Evolutionary conservation across 2,329 filamentous ascomycete species (phyloP).

Genomic region (Chaetothyriales sp.): DNA sequence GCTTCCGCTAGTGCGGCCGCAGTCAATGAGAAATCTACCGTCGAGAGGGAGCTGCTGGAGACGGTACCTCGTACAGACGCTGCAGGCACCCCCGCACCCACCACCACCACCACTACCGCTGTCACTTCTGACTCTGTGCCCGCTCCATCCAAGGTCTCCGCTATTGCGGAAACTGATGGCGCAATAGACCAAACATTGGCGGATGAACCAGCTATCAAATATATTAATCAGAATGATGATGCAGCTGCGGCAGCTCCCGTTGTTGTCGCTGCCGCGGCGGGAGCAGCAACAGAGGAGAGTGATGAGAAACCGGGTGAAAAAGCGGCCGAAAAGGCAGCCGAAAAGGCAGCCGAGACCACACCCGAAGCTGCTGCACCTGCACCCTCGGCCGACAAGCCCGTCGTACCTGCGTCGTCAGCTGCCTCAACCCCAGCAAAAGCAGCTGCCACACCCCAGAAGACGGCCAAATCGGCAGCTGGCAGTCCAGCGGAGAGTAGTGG

Average conservation of each 20-base stretch:
- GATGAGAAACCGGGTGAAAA: too few species aligned
- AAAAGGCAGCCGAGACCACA: not conserved
- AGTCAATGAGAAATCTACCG: conserved; percentile 59
- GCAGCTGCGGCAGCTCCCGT: conserved; percentile 2
- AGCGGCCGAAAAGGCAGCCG: too few species aligned
- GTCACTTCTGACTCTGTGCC: conserved; percentile 20
- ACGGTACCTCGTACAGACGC: conserved; percentile 26
- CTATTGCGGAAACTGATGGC: conserved; percentile 10
- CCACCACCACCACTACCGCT: conserved; percentile 28
- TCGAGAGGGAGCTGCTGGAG: conserved; percentile 61
- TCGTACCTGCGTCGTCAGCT: conserved; percentile 9
- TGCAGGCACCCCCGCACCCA: conserved; percentile 28
- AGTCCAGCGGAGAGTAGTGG: conserved; percentile 18
- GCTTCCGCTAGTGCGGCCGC: conserved; percentile 55
- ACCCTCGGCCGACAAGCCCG: not conserved
- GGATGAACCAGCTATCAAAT: conserved; percentile 16
- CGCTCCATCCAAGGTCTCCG: conserved; percentile 2
- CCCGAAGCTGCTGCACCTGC: conserved; percentile 4
- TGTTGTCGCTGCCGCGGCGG: conserved; percentile 1
- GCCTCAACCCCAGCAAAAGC: conserved; percentile 4
- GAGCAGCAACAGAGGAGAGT: not conserved
- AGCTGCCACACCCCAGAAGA: conserved; percentile 10
- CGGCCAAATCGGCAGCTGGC: conserved; percentile 15
- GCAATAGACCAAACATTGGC: conserved; percentile 14
- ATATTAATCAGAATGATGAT: conserved; percentile 15